Conservation (phyloP, 208 protist genomes). For the Tritrichomonas foetus region DNA sequence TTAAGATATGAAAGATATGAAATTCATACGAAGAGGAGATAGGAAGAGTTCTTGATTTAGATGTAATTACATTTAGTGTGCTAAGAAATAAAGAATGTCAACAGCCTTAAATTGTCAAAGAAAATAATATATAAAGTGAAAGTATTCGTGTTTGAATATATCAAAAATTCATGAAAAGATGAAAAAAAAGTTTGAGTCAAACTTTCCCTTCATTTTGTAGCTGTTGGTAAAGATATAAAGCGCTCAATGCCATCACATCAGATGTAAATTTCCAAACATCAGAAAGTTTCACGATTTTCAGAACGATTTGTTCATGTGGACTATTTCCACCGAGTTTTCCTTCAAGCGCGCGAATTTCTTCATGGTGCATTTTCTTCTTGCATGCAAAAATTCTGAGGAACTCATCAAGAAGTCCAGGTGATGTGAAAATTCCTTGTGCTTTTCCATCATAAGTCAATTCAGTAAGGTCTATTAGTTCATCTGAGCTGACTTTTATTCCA, state of each 20-base stretch:
- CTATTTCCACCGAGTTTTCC: neutral
- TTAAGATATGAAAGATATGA: neutral
- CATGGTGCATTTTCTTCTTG: neutral
- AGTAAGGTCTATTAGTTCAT: neutral
- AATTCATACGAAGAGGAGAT: neutral
- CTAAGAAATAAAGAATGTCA: too few species aligned
- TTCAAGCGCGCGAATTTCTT: neutral
- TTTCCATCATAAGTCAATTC: neutral
- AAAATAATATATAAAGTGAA: too few species aligned
- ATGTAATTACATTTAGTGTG: neutral
- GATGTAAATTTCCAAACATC: slow-evolving; percentile 3
- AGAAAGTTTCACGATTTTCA: neutral
- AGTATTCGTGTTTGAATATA: too few species aligned
- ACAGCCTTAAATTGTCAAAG: too few species aligned
- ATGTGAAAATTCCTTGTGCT: neutral
- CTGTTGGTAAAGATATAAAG: neutral
- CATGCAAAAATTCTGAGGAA: neutral
- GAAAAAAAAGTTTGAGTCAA: too few species aligned
- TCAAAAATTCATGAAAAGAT: too few species aligned
- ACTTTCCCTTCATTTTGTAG: neutral
- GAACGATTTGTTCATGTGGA: slow-evolving; percentile 25
- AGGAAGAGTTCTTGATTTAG: neutral
- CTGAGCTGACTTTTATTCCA: neutral
- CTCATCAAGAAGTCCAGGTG: neutral
- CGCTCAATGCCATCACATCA: neutral